Base-by-base conservation (phyloP, 1,284 basidiomycete species). In the Hymenochaete sp. region DNA sequence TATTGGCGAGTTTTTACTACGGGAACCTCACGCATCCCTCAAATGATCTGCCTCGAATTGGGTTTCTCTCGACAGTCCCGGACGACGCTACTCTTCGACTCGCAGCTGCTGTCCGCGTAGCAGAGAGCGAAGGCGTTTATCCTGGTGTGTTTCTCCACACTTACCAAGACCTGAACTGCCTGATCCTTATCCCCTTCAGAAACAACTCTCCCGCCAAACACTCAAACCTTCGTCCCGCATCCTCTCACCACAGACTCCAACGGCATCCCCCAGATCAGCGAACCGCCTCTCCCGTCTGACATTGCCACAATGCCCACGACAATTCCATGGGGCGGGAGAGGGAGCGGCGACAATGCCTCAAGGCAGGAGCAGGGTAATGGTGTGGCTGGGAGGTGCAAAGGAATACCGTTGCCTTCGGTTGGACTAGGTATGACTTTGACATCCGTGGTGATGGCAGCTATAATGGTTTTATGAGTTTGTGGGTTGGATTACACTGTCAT, bases 41-140 rank as follows among this genome's bases (percentile, higher is more conserved):
- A 0, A 60, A 63, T 41, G 80, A 84, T 56, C 73, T 73, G 1
- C 78, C 82, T 0, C 72, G 74, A n/a, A 73, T 86, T 44, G 82
- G 82, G 7, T 71, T 86, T 47, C 55, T 80, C 32, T 83, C 80
- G 8, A 80, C 77, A 1, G 78, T 85, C 2, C 77, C 79, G 1
- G 28, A 52, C 11, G 67, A 80, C 53, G 77, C 77, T 3, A 57
- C 49, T 24, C 59, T 62, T 2, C 55, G 59, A 38, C 58, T 77
- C 37, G 54, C 58, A 45, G 56, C 59, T 3, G 72, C 70, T 0
- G 65, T 75, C 1, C 44, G 54, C 2, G 54, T 59, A 11, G 76
- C 75, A 0, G 47, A 56, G 40, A 50, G 58, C 21, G 59, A 59
- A 31, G 63, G 62, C 18, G 66, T 65, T 37, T 72, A 75, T 48